Base-by-base conservation (phyloP, 306 rosid species). In the Prunus dulcis region DNA sequence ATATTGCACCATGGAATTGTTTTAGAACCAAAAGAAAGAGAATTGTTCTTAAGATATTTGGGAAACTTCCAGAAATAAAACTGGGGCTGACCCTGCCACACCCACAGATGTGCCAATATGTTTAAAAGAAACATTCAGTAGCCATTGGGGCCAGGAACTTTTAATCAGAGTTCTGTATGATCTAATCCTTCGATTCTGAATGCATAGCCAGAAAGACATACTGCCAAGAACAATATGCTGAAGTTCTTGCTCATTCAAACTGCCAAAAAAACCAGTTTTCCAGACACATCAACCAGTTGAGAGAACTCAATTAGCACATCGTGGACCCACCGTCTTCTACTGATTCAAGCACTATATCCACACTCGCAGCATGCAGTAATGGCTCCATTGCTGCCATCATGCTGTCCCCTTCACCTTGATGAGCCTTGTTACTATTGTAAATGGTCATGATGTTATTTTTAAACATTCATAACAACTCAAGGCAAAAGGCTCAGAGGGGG, bases 331-430 rank as follows among this genome's bases (percentile, higher is more conserved):
- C 2, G 72, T 17, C 11, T 25, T 49, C 22, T 47, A 68, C 38
- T 6, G 27, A 13, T 30, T 23, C 38, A 32, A 68, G 65, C 41
- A 89, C 87, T 45, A 93, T 51, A 81, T 93, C 98, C 45, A 73
- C 93, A 43, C 84, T 73, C 57, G 98, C 97, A 80, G 93, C 91
- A 78, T 88, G 75, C 76, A 93, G 90, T 83, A 93, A 80, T 13
- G 93, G 96, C 84, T 91, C 98, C 81, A 93, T 85, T 72, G 92
- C 73, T 69, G 80, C 77, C 98, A 91, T 89, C 98, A 93, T 93
- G 46, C 58, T 76, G 27, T 73, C 70, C 68, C 96, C 97, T 82
- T 93, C 97, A n/a, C 96, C 91, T 81, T 77, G 91, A 79, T 93
- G 98, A 70, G 98, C 98, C 71, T 76, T 83, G 81, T 93, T 93